Evolutionary conservation across 352 stramenopile genomes (phyloP).

Genomic region (Aphanomyces stellatus): DNA sequence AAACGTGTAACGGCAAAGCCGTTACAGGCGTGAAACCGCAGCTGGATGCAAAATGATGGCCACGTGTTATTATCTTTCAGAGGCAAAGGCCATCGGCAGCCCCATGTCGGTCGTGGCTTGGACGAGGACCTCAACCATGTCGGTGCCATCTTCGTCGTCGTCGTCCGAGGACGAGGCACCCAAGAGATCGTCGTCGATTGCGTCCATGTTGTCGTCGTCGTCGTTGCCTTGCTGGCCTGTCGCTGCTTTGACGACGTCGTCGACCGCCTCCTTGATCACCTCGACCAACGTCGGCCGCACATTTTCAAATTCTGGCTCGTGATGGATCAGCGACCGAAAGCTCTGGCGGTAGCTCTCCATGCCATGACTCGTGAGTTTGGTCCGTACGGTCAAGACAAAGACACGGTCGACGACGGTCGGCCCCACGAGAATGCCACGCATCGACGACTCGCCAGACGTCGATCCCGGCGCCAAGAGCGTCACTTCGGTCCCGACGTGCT

Average conservation of each 20-base stretch:
- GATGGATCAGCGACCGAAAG: constrained; percentile 13
- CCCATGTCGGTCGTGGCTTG: too few species aligned
- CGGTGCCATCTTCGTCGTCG: too few species aligned
- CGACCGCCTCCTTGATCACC: neutral
- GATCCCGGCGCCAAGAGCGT: neutral
- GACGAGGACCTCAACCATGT: too few species aligned
- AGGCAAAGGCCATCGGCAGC: too few species aligned
- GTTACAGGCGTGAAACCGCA: too few species aligned
- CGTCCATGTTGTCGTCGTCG: neutral
- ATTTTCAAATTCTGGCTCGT: neutral
- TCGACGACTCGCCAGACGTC: neutral
- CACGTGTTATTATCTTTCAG: too few species aligned
- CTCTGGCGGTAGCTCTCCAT: constrained; percentile 13
- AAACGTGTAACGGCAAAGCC: too few species aligned
- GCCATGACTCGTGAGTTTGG: neutral
- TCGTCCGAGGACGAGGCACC: too few species aligned
- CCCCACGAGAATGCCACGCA: neutral
- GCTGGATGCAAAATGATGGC: too few species aligned
- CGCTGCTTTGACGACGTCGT: neutral
- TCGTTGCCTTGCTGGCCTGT: neutral
- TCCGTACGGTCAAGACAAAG: constrained; percentile 9
- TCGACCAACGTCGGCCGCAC: neutral
- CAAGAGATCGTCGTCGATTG: too few species aligned
- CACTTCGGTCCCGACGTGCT: constrained; percentile 25
- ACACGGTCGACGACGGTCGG: neutral